These are phyloP conservation scores for Debaryomyces fabryi DNA, from an alignment of 1,139 yeast genomes.

Conservation along the genomic window DNA sequence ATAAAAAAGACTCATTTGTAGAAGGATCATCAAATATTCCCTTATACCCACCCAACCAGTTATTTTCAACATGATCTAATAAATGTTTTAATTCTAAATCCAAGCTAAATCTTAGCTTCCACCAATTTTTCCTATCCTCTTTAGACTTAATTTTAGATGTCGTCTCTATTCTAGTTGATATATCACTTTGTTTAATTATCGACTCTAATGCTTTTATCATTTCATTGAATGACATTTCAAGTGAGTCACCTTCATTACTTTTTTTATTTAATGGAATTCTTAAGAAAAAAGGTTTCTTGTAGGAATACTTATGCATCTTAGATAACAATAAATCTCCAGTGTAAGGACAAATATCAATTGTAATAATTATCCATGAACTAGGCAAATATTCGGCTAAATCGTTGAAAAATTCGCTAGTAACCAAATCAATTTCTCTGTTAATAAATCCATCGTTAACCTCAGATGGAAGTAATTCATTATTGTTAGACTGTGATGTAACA, in stretches of 20 bases:
- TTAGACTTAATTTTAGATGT: slow-evolving; percentile 56
- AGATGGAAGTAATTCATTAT: slow-evolving; percentile 16
- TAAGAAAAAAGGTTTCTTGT: slow-evolving; percentile 47
- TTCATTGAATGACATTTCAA: slow-evolving; percentile 45
- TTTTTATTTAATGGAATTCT: slow-evolving; percentile 64
- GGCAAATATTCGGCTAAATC: slow-evolving; percentile 39
- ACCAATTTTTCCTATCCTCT: slow-evolving; percentile 74
- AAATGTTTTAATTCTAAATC: slow-evolving; percentile 59
- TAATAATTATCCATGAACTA: slow-evolving; percentile 57
- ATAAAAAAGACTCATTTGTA: slow-evolving; percentile 18
- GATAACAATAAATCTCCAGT: slow-evolving; percentile 62
- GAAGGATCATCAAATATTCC: slow-evolving; percentile 51
- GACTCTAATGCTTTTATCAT: slow-evolving; percentile 47
- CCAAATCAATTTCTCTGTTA: slow-evolving; percentile 12
- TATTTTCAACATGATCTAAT: slow-evolving; percentile 59
- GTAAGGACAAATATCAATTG: slow-evolving; percentile 62
- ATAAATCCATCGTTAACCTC: slow-evolving; percentile 2
- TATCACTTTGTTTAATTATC: slow-evolving; percentile 63
- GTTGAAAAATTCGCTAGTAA: slow-evolving; percentile 13
- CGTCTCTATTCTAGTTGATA: slow-evolving; percentile 55
- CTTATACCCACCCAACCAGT: slow-evolving; percentile 83
- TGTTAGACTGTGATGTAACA: slow-evolving; percentile 9
- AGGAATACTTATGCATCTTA: slow-evolving; percentile 35
- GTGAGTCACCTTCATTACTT: slow-evolving; percentile 43
- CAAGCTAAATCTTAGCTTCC: slow-evolving; percentile 66